Percentiles rank a stretch among this genome's conserved stretches.
Evolutionary conservation across 1,284 basidiomycete species (phyloP).

Genomic region (Ustilago bromivora): DNA sequence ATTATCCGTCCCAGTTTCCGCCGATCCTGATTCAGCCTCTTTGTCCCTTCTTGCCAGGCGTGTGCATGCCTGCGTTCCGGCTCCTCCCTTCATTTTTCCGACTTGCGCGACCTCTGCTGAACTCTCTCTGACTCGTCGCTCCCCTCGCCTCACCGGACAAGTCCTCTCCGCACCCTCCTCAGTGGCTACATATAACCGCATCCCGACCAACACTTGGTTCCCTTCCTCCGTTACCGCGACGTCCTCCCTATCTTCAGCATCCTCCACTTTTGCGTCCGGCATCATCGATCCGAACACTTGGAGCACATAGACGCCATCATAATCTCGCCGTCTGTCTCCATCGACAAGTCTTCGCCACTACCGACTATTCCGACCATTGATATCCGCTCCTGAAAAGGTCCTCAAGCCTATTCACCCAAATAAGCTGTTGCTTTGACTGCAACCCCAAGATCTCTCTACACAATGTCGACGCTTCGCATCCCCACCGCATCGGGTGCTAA

Average conservation of each 20-base stretch:
- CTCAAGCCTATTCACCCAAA: background rate
- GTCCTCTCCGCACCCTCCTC: background rate
- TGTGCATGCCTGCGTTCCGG: conserved; percentile 21
- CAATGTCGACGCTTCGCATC: conserved; percentile 35
- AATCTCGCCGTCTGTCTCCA: background rate
- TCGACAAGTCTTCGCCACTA: background rate
- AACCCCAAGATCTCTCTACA: background rate
- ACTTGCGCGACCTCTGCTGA: conserved; percentile 9
- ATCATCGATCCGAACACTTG: conserved; percentile 2
- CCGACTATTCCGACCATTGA: background rate
- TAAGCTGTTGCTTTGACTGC: background rate
- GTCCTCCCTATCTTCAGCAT: background rate
- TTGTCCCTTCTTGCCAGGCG: background rate
- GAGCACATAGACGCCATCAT: background rate
- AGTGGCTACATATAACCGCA: conserved; percentile 13
- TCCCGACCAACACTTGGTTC: background rate
- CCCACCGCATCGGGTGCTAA: conserved; percentile 31
- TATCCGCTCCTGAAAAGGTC: too few species aligned
- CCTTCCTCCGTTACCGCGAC: background rate
- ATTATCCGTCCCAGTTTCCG: conserved; percentile 20
- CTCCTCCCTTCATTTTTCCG: conserved; percentile 13
- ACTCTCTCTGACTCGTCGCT: conserved; percentile 7
- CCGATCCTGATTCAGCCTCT: conserved; percentile 26
- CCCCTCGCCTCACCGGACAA: conserved; percentile 1
- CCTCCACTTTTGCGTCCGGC: background rate